A percentile compares a stretch with the other conserved stretches of the same genome.
These are phyloP conservation scores for Arthrobotrys conoides DNA, from an alignment of 2,329 filamentous ascomycete genomes.

Conservation along the genomic window DNA sequence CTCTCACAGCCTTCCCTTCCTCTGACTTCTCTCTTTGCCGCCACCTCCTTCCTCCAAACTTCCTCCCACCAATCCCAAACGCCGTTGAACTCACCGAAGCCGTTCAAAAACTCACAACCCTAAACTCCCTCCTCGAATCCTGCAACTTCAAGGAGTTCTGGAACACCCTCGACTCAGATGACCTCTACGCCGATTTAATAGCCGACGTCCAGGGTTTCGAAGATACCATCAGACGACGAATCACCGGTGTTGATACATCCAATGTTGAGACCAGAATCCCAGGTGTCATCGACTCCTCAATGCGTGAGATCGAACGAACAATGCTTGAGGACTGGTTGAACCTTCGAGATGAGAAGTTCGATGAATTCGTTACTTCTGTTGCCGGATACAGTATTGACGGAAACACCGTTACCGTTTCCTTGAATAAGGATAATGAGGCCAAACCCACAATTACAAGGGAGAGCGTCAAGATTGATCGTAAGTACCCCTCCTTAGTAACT, in stretches of 20 bases:
- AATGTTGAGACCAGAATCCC: slow-evolving; percentile 1
- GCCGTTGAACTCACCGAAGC: slow-evolving; percentile 86
- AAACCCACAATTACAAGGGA: slow-evolving; percentile 95
- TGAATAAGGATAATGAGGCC: slow-evolving; percentile 97
- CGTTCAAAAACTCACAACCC: slow-evolving; percentile 84
- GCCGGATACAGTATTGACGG: slow-evolving; percentile 85
- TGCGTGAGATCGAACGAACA: slow-evolving; percentile 78
- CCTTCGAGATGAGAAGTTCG: slow-evolving; percentile 75
- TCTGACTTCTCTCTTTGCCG: slow-evolving; percentile 95
- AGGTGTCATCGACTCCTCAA: slow-evolving; percentile 84
- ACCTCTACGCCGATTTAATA: slow-evolving; percentile 94
- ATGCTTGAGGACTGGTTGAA: slow-evolving; percentile 83
- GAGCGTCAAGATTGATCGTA: slow-evolving; percentile 88
- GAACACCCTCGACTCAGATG: slow-evolving; percentile 90
- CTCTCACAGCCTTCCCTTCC: slow-evolving; percentile 95
- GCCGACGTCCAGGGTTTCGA: slow-evolving; percentile 96
- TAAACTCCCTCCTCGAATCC: slow-evolving; percentile 89
- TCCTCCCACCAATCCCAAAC: slow-evolving; percentile 73
- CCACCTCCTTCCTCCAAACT: slow-evolving; percentile 89
- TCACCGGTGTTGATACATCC: slow-evolving; percentile 71
- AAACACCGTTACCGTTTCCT: slow-evolving; percentile 79
- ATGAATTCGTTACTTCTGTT: slow-evolving; percentile 85
- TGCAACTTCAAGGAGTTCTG: slow-evolving; percentile 95
- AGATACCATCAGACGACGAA: slow-evolving; percentile 89
- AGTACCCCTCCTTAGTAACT: slow-evolving; percentile 63